Base-by-base conservation (phyloP, 2,329 filamentous ascomycete genomes). In the Fusarium xyrophilum region DNA sequence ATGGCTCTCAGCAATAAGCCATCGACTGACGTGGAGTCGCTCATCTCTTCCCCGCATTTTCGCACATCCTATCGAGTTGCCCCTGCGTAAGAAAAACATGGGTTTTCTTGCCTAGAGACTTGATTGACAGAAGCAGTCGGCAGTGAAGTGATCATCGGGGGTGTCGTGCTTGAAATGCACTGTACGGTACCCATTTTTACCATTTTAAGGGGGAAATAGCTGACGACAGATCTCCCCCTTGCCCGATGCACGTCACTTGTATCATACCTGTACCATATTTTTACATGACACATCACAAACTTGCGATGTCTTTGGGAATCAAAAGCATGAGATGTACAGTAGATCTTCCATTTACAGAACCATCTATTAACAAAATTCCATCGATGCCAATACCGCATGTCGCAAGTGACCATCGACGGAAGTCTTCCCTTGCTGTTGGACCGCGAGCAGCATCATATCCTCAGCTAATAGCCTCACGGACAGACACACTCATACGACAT, bases 21-120 rank as follows among this genome's bases (percentile, higher is more conserved):
- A 58, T 61, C 40, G 52, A 62, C 48, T 54, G 52, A 40, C 63
- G 56, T 66, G 53, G 59, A 68, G 64, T 67, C 38, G 32, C 46
- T 33, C 53, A 59, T 36, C 53, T 48, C 50, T 67, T 39, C 66
- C 66, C 66, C 66, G 66, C 66, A 69, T 63, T 69, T 56, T 63
- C 44, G 53, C 53, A 59, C 53, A 67, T 63, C 66, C 53, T 33
- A 50, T 64, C 44, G 38, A 51, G 43, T 36, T 38, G 28, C 59
- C 65, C 66, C 62, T 69, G 67, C 66, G 54, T 63, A 56, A 42
- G 33, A 43, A 43, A 56, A 65, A 63, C 66, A 69, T 67, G 67
- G 66, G 50, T 50, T 55, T 48, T 40, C 35, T 42, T 65, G 40
- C 30, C 25, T 64, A 59, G 52, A 63, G 51, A 30, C 43, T 42